Percentiles rank a stretch among this genome's conserved stretches.
phyloP scores from a whole-genome alignment of 1,284 basidiomycete genomes.

The Marasmius fiardii region DNA sequence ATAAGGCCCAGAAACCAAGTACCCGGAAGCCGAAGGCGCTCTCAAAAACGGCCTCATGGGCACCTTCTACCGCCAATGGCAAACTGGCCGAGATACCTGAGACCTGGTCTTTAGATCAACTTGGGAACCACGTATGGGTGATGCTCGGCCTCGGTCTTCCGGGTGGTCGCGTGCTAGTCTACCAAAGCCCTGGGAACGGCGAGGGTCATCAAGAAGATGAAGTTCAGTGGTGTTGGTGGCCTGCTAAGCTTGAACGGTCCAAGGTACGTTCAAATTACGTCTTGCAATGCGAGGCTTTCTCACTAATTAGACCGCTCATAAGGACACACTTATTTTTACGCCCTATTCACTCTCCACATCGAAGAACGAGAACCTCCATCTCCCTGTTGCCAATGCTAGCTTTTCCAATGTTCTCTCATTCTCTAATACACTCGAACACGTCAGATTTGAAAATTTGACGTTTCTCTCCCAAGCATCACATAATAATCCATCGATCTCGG shows the following conservation, averaged over 20 bases:
- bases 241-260: conserved; percentile 36
- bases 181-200: conserved; percentile 29
- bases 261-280: not conserved
- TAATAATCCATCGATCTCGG: conserved; percentile 14
- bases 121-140: conserved; percentile 39
- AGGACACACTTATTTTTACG: not conserved
- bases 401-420: conserved; percentile 27
- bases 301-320: not conserved
- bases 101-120: conserved; percentile 18
- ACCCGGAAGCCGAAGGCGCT: not conserved
- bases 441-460: conserved; percentile 25
- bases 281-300: not conserved
- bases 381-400: conserved; percentile 5
- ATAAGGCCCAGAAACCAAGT: not conserved
- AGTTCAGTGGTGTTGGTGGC: conserved; percentile 41
- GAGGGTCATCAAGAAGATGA: conserved; percentile 18
- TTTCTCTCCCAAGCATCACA: conserved; percentile 25
- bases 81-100: not conserved
- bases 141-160: not conserved
- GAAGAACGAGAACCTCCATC: not conserved
- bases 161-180: conserved; percentile 22
- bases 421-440: conserved; percentile 18
- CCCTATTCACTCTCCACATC: not conserved
- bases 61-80: not conserved
- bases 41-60: not conserved